Evolutionary conservation across 495 filamentous ascomycete species (phyloP).

Genomic region (Penicillium waksmanii): DNA sequence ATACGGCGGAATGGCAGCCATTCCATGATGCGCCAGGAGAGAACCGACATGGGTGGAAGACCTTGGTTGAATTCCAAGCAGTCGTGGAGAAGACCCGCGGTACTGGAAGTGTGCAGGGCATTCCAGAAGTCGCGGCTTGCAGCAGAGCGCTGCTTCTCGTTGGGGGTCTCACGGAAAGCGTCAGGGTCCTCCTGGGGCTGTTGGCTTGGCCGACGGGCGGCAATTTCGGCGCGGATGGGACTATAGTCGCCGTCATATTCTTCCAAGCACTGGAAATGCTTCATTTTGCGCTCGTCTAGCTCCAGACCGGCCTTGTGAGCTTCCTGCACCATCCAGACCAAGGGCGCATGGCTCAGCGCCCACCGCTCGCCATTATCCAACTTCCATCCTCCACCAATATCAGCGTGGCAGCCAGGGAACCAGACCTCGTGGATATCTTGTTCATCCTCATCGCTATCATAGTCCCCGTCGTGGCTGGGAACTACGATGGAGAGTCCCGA

Average conservation of each 20-base stretch:
- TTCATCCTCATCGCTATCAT: conserved; percentile 58
- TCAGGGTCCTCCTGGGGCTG: conserved; percentile 21
- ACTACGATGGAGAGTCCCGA: conserved; percentile 46
- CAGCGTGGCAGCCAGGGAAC: conserved; percentile 83
- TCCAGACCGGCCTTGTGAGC: conserved; percentile 72
- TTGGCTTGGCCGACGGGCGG: conserved; percentile 30
- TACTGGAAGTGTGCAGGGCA: conserved; percentile 60
- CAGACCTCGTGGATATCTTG: conserved; percentile 84
- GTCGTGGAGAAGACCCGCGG: conserved; percentile 72
- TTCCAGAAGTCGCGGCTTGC: conserved; percentile 53
- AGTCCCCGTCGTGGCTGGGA: conserved; percentile 53
- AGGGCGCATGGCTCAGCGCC: conserved; percentile 71
- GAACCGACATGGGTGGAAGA: conserved; percentile 56
- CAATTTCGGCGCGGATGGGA: conserved; percentile 48
- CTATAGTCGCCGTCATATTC: conserved; percentile 48
- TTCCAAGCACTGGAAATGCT: conserved; percentile 64
- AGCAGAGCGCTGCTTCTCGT: conserved; percentile 34
- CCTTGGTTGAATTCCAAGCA: conserved; percentile 71
- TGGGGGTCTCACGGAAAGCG: conserved; percentile 23
- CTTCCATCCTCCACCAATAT: conserved; percentile 86
- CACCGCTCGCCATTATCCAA: conserved; percentile 56
- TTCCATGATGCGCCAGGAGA: conserved; percentile 84
- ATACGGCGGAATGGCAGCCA: conserved; percentile 83
- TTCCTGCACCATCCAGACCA: conserved; percentile 86
- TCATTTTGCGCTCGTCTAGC: conserved; percentile 71